Evolutionary conservation across 2,329 filamentous ascomycete species (phyloP), one percentile per base, ranked within the genome.

Genomic region (Sporothrix pallida): DNA sequence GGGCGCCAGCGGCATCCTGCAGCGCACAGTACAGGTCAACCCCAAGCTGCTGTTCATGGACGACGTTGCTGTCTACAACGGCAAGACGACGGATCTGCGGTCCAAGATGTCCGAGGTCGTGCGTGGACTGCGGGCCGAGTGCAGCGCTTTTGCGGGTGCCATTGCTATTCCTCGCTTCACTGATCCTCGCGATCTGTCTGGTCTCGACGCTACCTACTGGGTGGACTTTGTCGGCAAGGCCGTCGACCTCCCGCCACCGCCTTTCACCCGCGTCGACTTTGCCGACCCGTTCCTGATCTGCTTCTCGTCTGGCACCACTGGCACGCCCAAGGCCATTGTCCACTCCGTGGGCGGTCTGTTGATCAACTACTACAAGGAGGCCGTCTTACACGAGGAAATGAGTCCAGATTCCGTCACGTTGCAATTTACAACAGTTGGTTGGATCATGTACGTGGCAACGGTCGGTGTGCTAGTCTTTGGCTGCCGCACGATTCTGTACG

Each of bases 11-110:
- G 93, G 93, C 0, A 87, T 97, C 20, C 78, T 97, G 77, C 92
- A 96, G 81, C 85, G 93, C 48, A 85, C 93, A 37, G 82, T 90
- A 68, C 93, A 96, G 83, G 90, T 96, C 74, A 86, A 90, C 76
- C 93, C 94, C 3, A 91, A 89, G 83, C 93, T 89, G 79, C 85
- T 97, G n/a, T 96, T 97, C 79, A 90, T 95, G 78, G 94, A 97
- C 77, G 93, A 96, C 78, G 89, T 86, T 52, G 88, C 93, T 0
- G 82, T 95, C 2, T 97, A 97, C 77, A 95, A 95, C 77, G 92
- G 92, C 63, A 93, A 92, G 81, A 88, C 84, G 0, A 84, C 92
- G 31, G 92, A 96, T 78, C 83, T 97, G 54, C 85, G 91, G 4
- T 81, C 84, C 0, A 96, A 96, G 83, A 95, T 97, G 82, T 80